Conservation (phyloP, 768 basidiomycete species). For the Steccherinum ochraceum region DNA sequence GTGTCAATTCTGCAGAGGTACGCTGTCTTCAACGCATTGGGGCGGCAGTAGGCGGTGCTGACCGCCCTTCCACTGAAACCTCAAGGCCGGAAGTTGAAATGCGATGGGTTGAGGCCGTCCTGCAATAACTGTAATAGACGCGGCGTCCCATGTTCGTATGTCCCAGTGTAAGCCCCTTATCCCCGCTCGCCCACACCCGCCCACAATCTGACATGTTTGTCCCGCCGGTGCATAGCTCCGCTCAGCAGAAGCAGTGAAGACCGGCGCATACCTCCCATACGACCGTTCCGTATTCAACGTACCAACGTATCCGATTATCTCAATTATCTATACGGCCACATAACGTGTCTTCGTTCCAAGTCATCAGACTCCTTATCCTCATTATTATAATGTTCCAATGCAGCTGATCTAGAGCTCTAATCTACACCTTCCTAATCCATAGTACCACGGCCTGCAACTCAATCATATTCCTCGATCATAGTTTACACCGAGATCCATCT, state of each 20-base stretch:
- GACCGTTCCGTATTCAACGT: not conserved
- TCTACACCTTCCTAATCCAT: too few relatives aligned
- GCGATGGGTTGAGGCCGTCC: conserved; percentile 55
- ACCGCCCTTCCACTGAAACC: not conserved
- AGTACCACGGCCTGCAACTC: too few relatives aligned
- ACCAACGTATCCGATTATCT: not conserved
- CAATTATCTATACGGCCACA: too few relatives aligned
- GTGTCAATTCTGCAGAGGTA: conserved; percentile 67
- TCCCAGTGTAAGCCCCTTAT: conserved; percentile 51
- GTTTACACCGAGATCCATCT: not conserved
- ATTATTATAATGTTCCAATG: too few relatives aligned
- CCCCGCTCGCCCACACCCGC: too few relatives aligned
- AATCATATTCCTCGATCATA: not conserved
- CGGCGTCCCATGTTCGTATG: conserved; percentile 49
- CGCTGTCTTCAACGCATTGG: not conserved
- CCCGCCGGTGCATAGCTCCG: not conserved
- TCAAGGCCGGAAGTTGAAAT: conserved; percentile 67
- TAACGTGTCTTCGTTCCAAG: too few relatives aligned
- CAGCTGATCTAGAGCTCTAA: too few relatives aligned
- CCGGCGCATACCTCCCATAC: not conserved
- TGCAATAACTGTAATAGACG: conserved; percentile 63
- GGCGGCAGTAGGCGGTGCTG: not conserved
- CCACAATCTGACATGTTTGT: not conserved
- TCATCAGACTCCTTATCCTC: too few relatives aligned
- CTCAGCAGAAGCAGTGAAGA: not conserved